phyloP scores from a whole-genome alignment of 768 basidiomycete species.

The Tulasnella calospora region DNA sequence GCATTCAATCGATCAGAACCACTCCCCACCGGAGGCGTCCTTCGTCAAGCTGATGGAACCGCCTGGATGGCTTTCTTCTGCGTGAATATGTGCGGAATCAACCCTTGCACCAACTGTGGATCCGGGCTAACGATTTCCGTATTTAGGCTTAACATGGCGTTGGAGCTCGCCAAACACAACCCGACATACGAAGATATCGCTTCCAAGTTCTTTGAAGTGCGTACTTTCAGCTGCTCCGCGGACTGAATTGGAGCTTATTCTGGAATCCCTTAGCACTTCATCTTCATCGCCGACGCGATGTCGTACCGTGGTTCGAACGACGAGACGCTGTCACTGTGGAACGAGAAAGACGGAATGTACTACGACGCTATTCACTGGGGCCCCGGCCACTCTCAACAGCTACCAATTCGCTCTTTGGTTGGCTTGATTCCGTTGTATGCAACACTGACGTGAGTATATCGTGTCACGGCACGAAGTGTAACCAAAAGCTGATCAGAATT shows the following conservation, averaged over 20 bases:
- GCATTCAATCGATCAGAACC: conserved; percentile 98
- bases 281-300: conserved; percentile 99
- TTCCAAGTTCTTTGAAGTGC: conserved; percentile 90
- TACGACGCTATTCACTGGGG: conserved; percentile 95
- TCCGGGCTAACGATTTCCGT: not conserved
- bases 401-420: conserved; percentile 90
- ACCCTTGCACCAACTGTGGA: not conserved
- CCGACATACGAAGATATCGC: conserved; percentile 98
- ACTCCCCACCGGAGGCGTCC: conserved; percentile 84
- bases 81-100: conserved; percentile 72
- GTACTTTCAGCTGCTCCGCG: conserved; percentile 14
- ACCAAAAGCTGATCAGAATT: not conserved
- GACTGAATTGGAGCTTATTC: not conserved
- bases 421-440: conserved; percentile 97
- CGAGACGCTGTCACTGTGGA: conserved; percentile 82
- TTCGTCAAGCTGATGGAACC: conserved; percentile 97
- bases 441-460: conserved; percentile 56
- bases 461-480: not conserved
- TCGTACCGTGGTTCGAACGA: conserved; percentile 73
- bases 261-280: conserved; percentile 68
- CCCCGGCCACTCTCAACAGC: conserved; percentile 73
- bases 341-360: conserved; percentile 95
- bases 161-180: conserved; percentile 97
- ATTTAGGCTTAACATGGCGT: conserved; percentile 85
- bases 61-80: conserved; percentile 99